Evolutionary conservation across 768 basidiomycete genomes (phyloP).

Genomic region (Candolleomyces eurysporus): DNA sequence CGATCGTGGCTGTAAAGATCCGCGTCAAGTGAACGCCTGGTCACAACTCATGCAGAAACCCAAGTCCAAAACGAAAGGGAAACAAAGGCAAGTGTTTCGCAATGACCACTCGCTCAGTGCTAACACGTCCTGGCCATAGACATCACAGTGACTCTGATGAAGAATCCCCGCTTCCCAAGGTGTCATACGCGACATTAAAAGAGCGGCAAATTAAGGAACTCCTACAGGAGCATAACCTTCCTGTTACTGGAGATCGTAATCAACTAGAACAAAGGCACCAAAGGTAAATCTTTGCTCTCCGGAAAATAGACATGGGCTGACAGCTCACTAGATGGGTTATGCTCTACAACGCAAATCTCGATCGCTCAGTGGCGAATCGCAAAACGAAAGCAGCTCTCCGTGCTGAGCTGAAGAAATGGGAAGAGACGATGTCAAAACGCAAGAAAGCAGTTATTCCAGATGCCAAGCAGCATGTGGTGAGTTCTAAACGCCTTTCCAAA

Average conservation of each 20-base stretch:
- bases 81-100: conserved; percentile 28
- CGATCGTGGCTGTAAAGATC: conserved; percentile 54
- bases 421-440: conserved; percentile 43
- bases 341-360: conserved; percentile 69
- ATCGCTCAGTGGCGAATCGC: conserved; percentile 45
- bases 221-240: conserved; percentile 48
- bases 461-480: conserved; percentile 5
- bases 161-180: conserved; percentile 54
- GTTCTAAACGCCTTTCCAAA: background rate
- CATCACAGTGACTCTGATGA: conserved; percentile 30
- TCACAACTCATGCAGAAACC: conserved; percentile 40
- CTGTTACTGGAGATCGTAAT: conserved; percentile 50
- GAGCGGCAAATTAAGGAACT: conserved; percentile 59
- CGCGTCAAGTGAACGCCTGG: conserved; percentile 33
- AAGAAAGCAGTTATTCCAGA: conserved; percentile 42
- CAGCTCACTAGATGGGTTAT: conserved; percentile 56
- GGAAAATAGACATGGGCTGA: background rate
- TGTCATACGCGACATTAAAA: conserved; percentile 62
- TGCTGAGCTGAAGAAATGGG: conserved; percentile 57
- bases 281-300: conserved; percentile 36
- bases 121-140: conserved; percentile 10
- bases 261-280: conserved; percentile 57
- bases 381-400: conserved; percentile 47
- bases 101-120: background rate
- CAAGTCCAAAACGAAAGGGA: conserved; percentile 38